Base-by-base conservation (phyloP, 228 moss, liverwort and hornwort species). In the Sphagnum magellanicum region DNA sequence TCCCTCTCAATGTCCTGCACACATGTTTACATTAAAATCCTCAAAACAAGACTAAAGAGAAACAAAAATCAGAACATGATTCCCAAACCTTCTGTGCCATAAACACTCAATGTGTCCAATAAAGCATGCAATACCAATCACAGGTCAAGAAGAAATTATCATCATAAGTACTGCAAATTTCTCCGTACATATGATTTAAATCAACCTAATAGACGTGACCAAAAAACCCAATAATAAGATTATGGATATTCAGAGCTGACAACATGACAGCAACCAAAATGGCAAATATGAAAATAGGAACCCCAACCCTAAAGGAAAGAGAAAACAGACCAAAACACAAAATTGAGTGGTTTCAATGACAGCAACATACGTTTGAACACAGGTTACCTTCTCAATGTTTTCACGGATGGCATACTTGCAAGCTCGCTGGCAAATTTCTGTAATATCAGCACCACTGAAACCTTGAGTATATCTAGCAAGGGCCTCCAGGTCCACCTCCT, bases 401-500 rank as follows among this genome's bases (percentile, higher is more conserved):
- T 79, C 79, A 68, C 79, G 75, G 59, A 75, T 75, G 7, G 79
- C 79, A 64, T 75, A 75, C 60, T 79, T 79, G 64, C 58, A 59
- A 58, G 75, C 61, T 10, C 79, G 63, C 47, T 79, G 79, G 68
- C 79, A 79, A 14, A 75, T 75, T 55, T 79, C 75, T 3, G 79
- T 75, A 57, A 79, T 75, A 64, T 79, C 79, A 60, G 75, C 75
- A 14, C 79, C 79, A 64, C 91, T 91, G 78, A 91, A 91, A 66
- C 84, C 88, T 73, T 91, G 91, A 5, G 81, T 91, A 15, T 89
- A 81, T 68, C 81, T 65, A 8, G 87, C 83, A 69, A 89, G 75
- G 63, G 84, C 87, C 71, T 84, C 83, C 78, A 87, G 71, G 58
- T 91, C 87, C 48, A 89, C 91, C 73, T 89, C 87, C 84, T 91